A percentile compares a stretch with the other conserved stretches of the same genome.
These are phyloP conservation scores for Gastrodia elata DNA, from an alignment of 106 monocot genomes.

Conservation along the genomic window DNA sequence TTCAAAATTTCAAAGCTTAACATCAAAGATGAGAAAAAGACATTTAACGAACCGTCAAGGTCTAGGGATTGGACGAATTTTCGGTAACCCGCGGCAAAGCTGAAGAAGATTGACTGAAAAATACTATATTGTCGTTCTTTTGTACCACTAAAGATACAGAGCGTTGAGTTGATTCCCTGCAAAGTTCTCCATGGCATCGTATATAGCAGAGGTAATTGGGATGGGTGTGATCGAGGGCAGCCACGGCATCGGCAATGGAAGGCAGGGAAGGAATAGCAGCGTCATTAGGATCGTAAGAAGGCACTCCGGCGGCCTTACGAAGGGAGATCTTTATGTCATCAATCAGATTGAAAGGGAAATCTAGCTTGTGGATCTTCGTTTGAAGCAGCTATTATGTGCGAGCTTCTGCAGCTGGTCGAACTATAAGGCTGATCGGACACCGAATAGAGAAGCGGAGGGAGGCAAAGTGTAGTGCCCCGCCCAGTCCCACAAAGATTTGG, in stretches of 20 bases:
- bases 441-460: too few species aligned
- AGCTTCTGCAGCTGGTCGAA: too few species aligned
- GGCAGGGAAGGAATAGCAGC: conserved; percentile 15
- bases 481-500: too few species aligned
- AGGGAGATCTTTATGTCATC: conserved; percentile 33
- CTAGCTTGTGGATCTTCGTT: too few species aligned
- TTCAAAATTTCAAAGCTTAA: not conserved
- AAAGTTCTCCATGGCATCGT: conserved; percentile 40
- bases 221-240: conserved; percentile 27
- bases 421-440: too few species aligned
- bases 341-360: conserved; percentile 53
- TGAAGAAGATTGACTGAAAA: conserved; percentile 39
- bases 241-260: conserved; percentile 29
- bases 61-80: conserved; percentile 53
- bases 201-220: conserved; percentile 32
- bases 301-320: conserved; percentile 34
- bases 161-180: conserved; percentile 33
- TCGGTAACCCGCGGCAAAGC: conserved; percentile 34
- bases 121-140: conserved; percentile 23
- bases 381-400: too few species aligned
- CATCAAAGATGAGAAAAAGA: not conserved
- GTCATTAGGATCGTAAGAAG: conserved; percentile 26
- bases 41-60: conserved; percentile 80
- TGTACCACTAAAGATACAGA: conserved; percentile 59
- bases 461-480: too few species aligned